A percentile compares a stretch with the other conserved stretches of the same genome.
Evolutionary conservation across 257 asterid species (phyloP).

Genomic region (Knoxia roxburghii): DNA sequence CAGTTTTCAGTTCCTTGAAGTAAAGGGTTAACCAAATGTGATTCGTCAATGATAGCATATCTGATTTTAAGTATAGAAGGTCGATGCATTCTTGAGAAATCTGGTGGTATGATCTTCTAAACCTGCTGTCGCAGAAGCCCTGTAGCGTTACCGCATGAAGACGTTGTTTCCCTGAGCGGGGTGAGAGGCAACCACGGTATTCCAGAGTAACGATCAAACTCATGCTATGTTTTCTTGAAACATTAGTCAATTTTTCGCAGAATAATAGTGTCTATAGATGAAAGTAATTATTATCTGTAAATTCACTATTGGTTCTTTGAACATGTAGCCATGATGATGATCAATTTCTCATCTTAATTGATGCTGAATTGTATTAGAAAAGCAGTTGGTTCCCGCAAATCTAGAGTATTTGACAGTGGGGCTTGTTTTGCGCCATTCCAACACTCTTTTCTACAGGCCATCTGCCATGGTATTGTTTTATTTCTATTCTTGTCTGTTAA

Average conservation of each 20-base stretch:
- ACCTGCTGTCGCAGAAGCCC: neutral
- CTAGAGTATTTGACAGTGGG: neutral
- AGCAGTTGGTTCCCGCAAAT: neutral
- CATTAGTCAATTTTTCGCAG: neutral
- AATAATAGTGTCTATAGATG: neutral
- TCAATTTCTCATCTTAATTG: no score
- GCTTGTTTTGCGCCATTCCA: neutral
- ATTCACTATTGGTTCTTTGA: neutral
- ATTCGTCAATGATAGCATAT: neutral
- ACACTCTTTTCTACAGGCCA: no score
- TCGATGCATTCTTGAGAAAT: neutral
- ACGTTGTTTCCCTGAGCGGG: neutral
- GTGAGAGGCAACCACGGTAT: neutral
- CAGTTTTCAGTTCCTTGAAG: neutral
- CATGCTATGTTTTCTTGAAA: neutral
- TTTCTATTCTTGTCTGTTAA: no score
- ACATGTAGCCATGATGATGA: neutral
- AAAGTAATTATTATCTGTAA: neutral
- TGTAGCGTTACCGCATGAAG: neutral
- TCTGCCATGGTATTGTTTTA: no score
- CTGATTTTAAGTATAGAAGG: neutral
- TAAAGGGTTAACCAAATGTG: neutral
- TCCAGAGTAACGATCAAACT: neutral
- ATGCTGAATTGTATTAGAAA: no score
- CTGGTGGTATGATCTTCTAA: neutral